Evolutionary conservation across 768 basidiomycete species (phyloP).

Genomic region (Dacryopinax primogenitus): DNA sequence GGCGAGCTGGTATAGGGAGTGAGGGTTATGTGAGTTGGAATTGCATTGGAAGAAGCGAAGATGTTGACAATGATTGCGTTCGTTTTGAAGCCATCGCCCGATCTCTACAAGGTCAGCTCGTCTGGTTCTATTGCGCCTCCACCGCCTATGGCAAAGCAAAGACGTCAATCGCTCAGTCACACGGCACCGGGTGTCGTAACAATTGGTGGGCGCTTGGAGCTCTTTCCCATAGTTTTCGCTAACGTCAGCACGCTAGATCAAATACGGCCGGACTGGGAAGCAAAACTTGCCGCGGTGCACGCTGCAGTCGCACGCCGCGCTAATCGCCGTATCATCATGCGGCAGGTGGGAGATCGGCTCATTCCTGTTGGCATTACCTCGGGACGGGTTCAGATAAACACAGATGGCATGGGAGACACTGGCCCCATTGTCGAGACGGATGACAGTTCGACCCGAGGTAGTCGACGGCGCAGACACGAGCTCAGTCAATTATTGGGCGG

Average conservation of each 20-base stretch:
- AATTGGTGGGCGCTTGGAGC: slow-evolving; percentile 44
- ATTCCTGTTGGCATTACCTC: slow-evolving; percentile 95
- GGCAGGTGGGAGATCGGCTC: slow-evolving; percentile 92
- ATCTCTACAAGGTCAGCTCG: background rate
- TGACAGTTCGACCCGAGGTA: slow-evolving; percentile 28
- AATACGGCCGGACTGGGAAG: slow-evolving; percentile 97
- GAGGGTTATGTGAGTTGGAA: slow-evolving; percentile 43
- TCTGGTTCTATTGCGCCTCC: slow-evolving; percentile 18
- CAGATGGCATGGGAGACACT: background rate
- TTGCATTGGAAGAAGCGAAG: slow-evolving; percentile 10
- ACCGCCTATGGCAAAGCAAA: slow-evolving; percentile 22
- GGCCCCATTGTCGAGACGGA: background rate
- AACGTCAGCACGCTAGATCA: slow-evolving; percentile 46
- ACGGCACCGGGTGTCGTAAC: slow-evolving; percentile 85
- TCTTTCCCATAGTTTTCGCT: slow-evolving; percentile 8
- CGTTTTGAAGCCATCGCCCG: background rate
- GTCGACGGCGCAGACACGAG: slow-evolving; percentile 42
- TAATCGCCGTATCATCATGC: slow-evolving; percentile 93
- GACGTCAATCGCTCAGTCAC: slow-evolving; percentile 73
- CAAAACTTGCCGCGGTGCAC: slow-evolving; percentile 82
- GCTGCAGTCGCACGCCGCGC: slow-evolving; percentile 94
- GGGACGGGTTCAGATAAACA: slow-evolving; percentile 60
- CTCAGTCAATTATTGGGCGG: slow-evolving; percentile 47
- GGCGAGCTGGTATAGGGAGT: slow-evolving; percentile 67
- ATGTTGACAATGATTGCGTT: slow-evolving; percentile 15